Percentiles rank a stretch among this genome's conserved stretches.
phyloP scores from a whole-genome alignment of 352 stramenopile species.

The Phytophthora boehmeriae region DNA sequence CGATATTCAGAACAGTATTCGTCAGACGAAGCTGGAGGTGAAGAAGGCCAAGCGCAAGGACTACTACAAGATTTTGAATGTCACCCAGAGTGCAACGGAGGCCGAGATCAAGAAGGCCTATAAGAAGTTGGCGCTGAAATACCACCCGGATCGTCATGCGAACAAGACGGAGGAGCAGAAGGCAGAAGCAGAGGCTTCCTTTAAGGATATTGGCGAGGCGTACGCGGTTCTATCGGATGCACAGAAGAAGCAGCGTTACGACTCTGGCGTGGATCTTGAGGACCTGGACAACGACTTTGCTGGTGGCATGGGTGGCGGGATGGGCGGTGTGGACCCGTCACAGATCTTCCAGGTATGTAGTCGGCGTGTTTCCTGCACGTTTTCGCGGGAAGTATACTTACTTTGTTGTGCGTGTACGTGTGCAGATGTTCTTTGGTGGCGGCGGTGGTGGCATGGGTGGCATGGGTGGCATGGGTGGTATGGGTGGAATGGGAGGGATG shows the following conservation, averaged over 20 bases:
- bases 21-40: conserved; percentile 90
- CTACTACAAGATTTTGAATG: conserved; percentile 95
- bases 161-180: conserved; percentile 91
- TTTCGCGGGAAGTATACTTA: conserved; percentile 3
- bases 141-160: conserved; percentile 95
- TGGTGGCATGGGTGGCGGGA: conserved; percentile 79
- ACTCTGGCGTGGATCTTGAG: conserved; percentile 94
- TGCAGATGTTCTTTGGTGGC: conserved; percentile 84
- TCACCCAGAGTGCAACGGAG: conserved; percentile 78
- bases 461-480: conserved; percentile 8
- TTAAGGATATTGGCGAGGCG: conserved; percentile 97
- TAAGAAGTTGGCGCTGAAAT: conserved; percentile 93
- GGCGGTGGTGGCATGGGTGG: conserved; percentile 23
- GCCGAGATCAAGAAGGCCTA: conserved; percentile 99
- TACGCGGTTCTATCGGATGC: conserved; percentile 96
- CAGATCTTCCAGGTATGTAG: conserved; percentile 84
- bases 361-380: conserved; percentile 1
- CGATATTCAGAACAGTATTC: conserved; percentile 85
- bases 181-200: conserved; percentile 90
- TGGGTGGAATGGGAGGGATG: conserved; percentile 25
- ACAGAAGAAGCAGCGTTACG: conserved; percentile 94
- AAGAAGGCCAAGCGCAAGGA: conserved; percentile 97
- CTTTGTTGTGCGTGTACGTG: background rate
- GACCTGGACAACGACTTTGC: conserved; percentile 92
- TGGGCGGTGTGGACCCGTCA: conserved; percentile 81